phyloP scores from a whole-genome alignment of 306 rosid genomes.

The Rubus parviflorus region DNA sequence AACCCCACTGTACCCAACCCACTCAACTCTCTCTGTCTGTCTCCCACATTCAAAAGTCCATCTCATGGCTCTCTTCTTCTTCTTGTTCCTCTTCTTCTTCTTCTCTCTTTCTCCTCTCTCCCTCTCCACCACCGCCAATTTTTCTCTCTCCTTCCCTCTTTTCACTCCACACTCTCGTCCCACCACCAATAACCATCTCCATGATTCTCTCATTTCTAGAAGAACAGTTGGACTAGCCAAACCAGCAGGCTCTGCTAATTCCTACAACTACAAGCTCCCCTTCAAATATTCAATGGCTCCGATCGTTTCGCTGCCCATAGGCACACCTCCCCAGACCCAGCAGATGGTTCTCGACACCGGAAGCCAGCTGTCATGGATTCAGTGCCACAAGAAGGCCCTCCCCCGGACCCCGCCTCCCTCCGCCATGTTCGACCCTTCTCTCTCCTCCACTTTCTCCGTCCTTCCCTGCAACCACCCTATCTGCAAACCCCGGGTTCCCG shows the following conservation, averaged over 20 bases:
- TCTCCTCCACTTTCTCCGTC: conserved; percentile 74
- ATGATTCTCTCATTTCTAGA: conserved; percentile 30
- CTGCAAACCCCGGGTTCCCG: conserved; percentile 89
- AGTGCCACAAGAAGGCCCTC: conserved; percentile 51
- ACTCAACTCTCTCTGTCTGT: not conserved
- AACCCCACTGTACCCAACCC: not conserved
- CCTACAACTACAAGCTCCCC: conserved; percentile 45
- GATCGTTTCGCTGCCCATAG: conserved; percentile 68
- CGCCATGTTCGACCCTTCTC: conserved; percentile 72
- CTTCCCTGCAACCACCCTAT: conserved; percentile 74
- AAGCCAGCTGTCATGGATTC: conserved; percentile 88
- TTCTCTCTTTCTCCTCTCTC: conserved; percentile 12
- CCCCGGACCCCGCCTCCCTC: conserved; percentile 27
- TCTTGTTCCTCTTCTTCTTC: conserved; percentile 23
- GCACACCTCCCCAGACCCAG: conserved; percentile 82
- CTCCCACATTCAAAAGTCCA: not conserved
- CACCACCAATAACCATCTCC: conserved; percentile 27
- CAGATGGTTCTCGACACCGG: conserved; percentile 87
- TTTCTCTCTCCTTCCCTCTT: conserved; percentile 63
- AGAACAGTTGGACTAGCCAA: too few relatives aligned
- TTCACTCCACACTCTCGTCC: conserved; percentile 32
- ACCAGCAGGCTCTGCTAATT: not conserved
- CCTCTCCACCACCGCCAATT: conserved; percentile 8
- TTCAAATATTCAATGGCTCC: conserved; percentile 69
- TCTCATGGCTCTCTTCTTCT: conserved; percentile 38